Evolutionary conservation across 352 stramenopile genomes (phyloP), one percentile per base, ranked within the genome.

Genomic region (Pythium rhizo-oryzae): DNA sequence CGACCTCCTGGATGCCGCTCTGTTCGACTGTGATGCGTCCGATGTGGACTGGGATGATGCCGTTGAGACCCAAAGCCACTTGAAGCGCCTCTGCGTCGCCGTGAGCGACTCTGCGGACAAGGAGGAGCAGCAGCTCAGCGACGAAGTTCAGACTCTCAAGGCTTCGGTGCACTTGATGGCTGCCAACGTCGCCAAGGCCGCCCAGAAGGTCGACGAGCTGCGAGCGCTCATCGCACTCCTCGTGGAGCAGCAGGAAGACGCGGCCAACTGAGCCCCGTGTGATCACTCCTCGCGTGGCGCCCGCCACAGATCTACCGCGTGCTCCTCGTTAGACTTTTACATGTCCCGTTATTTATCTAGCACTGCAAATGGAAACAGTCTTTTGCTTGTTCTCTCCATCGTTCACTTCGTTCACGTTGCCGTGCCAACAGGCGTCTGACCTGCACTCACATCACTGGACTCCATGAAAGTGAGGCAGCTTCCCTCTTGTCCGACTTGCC

Each of bases 181-280:
- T 28, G 52, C 67, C 39, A 74, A 88, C 50, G 79, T 90, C 19
- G 65, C 75, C 13, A 67, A 74, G 28, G 78, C 80, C n/a, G 72
- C 78, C 2, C 65, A 72, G 19, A 77, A 79, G 51, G 67, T 90
- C 50, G 72, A 57, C 25, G 82, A 85, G 19, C 71, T 90, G 23
- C 73, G 76, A 25, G 70, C 72, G 25, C 71, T 90, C 24, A 70
- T 90, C 59, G 58, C 68, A 23, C 65, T 75, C 28, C 72, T 80
- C 52, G 72, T 78, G 19, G 76, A 72, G 46, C 77, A 43, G 28
- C 44, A 54, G 44, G 35, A 51, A 28, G 54, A 51, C 4, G 41
- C 13, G 13, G 13, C 23, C 33, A 58, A 65, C 59, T 65, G 35
- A 62, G 12, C 24, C n/a, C 11, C 2, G 8, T 23, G 18, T 39